Evolutionary conservation across 1,139 yeast genomes (phyloP).

Genomic region (Magnusiomyces suaveolens): DNA sequence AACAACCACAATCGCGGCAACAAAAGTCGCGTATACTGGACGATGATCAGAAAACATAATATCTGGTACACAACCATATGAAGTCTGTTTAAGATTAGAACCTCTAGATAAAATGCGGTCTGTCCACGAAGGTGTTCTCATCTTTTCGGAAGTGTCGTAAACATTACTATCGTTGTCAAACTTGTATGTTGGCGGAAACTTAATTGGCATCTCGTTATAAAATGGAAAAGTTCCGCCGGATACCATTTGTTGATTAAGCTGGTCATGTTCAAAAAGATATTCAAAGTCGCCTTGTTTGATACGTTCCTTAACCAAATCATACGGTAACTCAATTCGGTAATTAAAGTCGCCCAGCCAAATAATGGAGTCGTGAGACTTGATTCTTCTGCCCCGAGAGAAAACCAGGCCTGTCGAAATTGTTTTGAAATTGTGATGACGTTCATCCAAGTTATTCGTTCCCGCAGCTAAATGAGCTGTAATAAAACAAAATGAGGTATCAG

Average conservation of each 20-base stretch:
- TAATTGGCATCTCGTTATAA: constrained; percentile 70
- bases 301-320: constrained; percentile 60
- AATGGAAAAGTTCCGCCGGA: constrained; percentile 80
- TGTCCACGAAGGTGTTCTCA: constrained; percentile 94
- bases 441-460: constrained; percentile 73
- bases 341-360: constrained; percentile 97
- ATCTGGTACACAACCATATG: constrained; percentile 53
- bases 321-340: constrained; percentile 66
- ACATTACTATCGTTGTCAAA: constrained; percentile 78
- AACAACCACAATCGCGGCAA: constrained; percentile 56
- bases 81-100: constrained; percentile 49
- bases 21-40: constrained; percentile 77
- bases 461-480: constrained; percentile 95
- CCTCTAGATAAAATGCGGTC: constrained; percentile 61
- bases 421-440: constrained; percentile 79
- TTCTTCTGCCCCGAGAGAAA: constrained; percentile 58
- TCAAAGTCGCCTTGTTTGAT: constrained; percentile 40
- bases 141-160: constrained; percentile 86
- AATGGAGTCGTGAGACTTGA: constrained; percentile 75
- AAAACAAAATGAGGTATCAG: constrained; percentile 69
- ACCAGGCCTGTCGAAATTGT: constrained; percentile 69
- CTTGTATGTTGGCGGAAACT: constrained; percentile 84
- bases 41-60: constrained; percentile 82
- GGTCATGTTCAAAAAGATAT: constrained; percentile 63
- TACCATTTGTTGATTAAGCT: constrained; percentile 70